Base-by-base conservation (phyloP, 2,329 filamentous ascomycete species). In the Ophiostoma tasmaniense region DNA sequence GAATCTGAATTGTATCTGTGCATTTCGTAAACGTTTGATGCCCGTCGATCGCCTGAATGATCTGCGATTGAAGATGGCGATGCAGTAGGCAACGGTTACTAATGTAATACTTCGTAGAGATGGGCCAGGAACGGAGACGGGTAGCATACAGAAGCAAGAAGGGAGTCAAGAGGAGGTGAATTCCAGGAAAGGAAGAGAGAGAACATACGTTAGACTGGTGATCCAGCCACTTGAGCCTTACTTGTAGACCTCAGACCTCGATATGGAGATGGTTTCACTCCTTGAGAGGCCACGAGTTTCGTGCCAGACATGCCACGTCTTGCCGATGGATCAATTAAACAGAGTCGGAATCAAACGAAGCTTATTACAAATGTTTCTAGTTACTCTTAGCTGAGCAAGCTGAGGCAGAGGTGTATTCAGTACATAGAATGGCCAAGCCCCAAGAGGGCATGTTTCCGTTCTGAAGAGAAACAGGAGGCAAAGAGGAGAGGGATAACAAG, bases 361-460 rank as follows among this genome's bases (percentile, higher is more conserved):
- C 42, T 45, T 45, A 45, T 13, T 39, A 13, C 2, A 13, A 55
- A 55, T 55, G 50, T 55, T 55, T 55, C n/a, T 55, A 25, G 50
- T 55, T 55, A 55, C 50, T 13, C 50, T n/a, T 6, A 45, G 20
- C 17, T 45, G 20, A 45, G 17, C n/a, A n/a, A 20, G 2, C 17
- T 17, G 42, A 45, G 42, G 20, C 42, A 20, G 20, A n/a, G 42
- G 14, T 17, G 37, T 39, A 13, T 13, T 39, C 5, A 13, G 37
- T 39, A 45, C 20, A 45, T 20, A 45, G 42, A n/a, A 7, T 39
- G 13, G 37, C 37, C 42, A 45, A 45, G 42, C 5, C 42, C 42
- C 50, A 55, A 55, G 50, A 55, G 50, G 50, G 50, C 50, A 55
- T 55, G 50, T 55, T 55, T 55, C 50, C 50, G 50, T 55, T 55